These are phyloP conservation scores for Tuctoria greenei DNA, from an alignment of 176 grass and related monocot species.

Conservation along the genomic window DNA sequence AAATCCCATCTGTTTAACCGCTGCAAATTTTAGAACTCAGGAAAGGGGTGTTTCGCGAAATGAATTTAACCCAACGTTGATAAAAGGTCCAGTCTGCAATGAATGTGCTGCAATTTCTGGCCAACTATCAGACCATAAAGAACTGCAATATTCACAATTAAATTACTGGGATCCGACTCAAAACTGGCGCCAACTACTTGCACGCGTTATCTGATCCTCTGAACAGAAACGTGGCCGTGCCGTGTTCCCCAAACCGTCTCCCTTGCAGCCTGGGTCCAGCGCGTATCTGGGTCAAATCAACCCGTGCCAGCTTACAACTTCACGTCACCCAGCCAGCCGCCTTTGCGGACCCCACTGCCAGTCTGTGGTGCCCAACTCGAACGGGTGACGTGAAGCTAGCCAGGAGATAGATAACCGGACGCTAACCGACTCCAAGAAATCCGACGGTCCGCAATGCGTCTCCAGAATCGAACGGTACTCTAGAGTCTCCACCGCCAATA, in stretches of 20 bases:
- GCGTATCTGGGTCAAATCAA: slow-evolving; percentile 5
- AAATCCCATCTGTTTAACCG: too few species aligned
- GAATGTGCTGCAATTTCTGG: too few species aligned
- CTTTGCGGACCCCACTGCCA: slow-evolving; percentile 30
- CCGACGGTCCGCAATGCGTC: slow-evolving; percentile 1
- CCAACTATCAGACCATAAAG: too few species aligned
- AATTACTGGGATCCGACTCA: not conserved
- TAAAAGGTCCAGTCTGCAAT: too few species aligned
- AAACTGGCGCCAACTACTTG: not conserved
- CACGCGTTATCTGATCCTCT: not conserved
- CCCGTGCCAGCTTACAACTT: slow-evolving; percentile 1
- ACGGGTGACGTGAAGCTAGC: not conserved
- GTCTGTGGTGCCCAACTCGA: slow-evolving; percentile 12
- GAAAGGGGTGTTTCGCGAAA: too few species aligned
- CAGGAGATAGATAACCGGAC: slow-evolving; percentile 10
- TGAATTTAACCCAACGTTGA: too few species aligned
- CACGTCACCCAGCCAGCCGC: slow-evolving; percentile 7
- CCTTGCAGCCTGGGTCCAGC: not conserved
- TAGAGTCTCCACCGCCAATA: not conserved
- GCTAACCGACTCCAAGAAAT: slow-evolving; percentile 1
- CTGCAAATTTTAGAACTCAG: too few species aligned
- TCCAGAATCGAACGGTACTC: slow-evolving; percentile 6
- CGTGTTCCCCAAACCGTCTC: slow-evolving; percentile 2
- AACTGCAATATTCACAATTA: too few species aligned
- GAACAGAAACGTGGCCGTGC: slow-evolving; percentile 2